phyloP scores from a whole-genome alignment of 2,329 filamentous ascomycete genomes.

The Calonectria honghensis region DNA sequence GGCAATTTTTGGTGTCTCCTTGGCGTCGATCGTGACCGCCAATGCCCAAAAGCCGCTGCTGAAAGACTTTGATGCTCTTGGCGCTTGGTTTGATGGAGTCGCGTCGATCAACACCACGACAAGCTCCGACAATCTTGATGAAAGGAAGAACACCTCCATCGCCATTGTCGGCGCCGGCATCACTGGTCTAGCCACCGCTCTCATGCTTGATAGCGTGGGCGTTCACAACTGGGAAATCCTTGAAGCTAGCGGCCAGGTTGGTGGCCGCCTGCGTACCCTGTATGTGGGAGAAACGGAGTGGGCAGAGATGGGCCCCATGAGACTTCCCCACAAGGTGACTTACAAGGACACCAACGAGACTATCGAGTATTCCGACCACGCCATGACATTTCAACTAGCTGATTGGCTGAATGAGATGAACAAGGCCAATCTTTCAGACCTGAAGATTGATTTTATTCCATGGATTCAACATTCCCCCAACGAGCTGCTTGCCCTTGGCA shows the following conservation, averaged over 20 bases:
- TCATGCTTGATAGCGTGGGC: constrained; percentile 65
- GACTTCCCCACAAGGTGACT: constrained; percentile 20
- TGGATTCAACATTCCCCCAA: constrained; percentile 17
- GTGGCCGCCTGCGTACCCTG: constrained; percentile 73
- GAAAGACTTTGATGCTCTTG: constrained; percentile 16
- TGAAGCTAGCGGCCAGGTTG: constrained; percentile 65
- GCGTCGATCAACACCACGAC: constrained; percentile 13
- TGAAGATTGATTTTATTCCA: constrained; percentile 15
- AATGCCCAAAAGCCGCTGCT: neutral
- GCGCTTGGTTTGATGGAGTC: constrained; percentile 14
- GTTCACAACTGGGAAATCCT: constrained; percentile 67
- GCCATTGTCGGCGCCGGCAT: constrained; percentile 72
- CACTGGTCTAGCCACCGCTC: constrained; percentile 76
- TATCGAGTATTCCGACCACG: constrained; percentile 16
- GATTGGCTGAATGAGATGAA: constrained; percentile 27
- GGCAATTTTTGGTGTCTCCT: neutral
- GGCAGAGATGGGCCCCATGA: constrained; percentile 29
- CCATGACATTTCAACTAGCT: constrained; percentile 25
- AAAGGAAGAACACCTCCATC: constrained; percentile 7
- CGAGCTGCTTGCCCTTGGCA: neutral
- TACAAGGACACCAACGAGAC: constrained; percentile 28
- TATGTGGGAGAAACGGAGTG: constrained; percentile 71
- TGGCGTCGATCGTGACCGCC: neutral
- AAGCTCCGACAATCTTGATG: neutral
- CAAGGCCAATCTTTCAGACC: constrained; percentile 63